Evolutionary conservation across 768 basidiomycete genomes (phyloP), one percentile per base, ranked within the genome.

Genomic region (Hirschioporus abietinus): DNA sequence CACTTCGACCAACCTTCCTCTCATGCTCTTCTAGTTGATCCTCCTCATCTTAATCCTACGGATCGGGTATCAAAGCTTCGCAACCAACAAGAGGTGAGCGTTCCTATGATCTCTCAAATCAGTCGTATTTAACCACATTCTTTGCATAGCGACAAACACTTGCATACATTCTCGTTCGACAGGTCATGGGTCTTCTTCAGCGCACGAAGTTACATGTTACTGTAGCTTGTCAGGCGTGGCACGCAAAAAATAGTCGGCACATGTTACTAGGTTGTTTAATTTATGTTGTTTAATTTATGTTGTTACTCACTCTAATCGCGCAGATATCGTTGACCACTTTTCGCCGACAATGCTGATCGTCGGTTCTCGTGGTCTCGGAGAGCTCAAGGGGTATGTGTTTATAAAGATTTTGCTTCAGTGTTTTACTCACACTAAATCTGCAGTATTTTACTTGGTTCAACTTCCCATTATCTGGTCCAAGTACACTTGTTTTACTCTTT

Each of bases 271-370:
- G 90, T 88, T 25, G 18, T 3, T 23, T 24, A 64, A 82, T 52
- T 36, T 15, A 42, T 25, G 35, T 24, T 36, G 7, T 57, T 26
- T 60, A n/a, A n/a, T 59, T 63, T 52, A 64, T 42, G 60, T 27
- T 30, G 27, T 10, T 60, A 42, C 10, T 62, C 64, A n/a, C 58
- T 34, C 30, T 30, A 8, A 26, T 63, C 30, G 5, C 17, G 30
- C 64, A 86, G 92, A 96, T 71, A 85, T 98, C 64, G 89, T 96
- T 26, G 96, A 98, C 72, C 85, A 91, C 73, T 80, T 88, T 42
- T 88, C 94, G 66, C 96, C 96, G 0, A 87, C 86, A 8, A 95
- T 97, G 92, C 81, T 95, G 35, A 96, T 98, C 65, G 96, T 97
- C 10, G 96, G 96, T 3, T 96, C 93, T n/a, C 88, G 96, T 63